These are phyloP conservation scores for Tetracentron sinense DNA, from an alignment of 164 flowering plant genomes.

Conservation along the genomic window DNA sequence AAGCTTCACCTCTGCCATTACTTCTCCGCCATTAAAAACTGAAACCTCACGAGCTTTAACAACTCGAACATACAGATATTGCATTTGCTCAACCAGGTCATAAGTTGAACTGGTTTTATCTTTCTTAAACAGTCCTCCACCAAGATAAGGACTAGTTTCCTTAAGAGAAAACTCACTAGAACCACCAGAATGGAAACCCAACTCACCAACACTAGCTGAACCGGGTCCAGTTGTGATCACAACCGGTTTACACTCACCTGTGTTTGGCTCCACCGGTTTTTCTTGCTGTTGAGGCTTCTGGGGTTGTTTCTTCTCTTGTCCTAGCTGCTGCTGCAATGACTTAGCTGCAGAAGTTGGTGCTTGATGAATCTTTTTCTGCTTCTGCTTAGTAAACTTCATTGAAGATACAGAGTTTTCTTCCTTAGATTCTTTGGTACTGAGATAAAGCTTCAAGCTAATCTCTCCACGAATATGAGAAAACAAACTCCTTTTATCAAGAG, in stretches of 20 bases:
- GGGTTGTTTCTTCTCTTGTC: conserved; percentile 11
- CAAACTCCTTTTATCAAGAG: conserved; percentile 58
- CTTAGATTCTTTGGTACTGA: conserved; percentile 33
- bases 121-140: conserved; percentile 43
- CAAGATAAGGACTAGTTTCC: conserved; percentile 81
- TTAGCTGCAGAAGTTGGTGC: conserved; percentile 1
- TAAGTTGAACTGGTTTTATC: conserved; percentile 32
- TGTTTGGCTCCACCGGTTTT: conserved; percentile 13
- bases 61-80: conserved; percentile 30
- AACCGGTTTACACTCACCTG: conserved; percentile 26
- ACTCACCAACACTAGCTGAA: conserved; percentile 15
- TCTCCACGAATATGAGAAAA: conserved; percentile 70
- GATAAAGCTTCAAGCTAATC: conserved; percentile 59
- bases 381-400: conserved; percentile 10
- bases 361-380: conserved; percentile 4
- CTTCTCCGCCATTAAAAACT: conserved; percentile 10
- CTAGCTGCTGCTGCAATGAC: conserved; percentile 2
- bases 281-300: conserved; percentile 17
- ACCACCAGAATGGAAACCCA: conserved; percentile 31
- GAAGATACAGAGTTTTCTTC: conserved; percentile 12
- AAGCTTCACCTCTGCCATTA: no score
- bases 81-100: conserved; percentile 41
- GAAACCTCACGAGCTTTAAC: conserved; percentile 25
- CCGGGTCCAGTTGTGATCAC: conserved; percentile 18
- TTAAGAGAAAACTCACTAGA: conserved; percentile 50